Percentiles rank a stretch among this genome's conserved stretches.
These are phyloP conservation scores for Irpex sp. DNA, from an alignment of 1,284 basidiomycete genomes.

Conservation along the genomic window DNA sequence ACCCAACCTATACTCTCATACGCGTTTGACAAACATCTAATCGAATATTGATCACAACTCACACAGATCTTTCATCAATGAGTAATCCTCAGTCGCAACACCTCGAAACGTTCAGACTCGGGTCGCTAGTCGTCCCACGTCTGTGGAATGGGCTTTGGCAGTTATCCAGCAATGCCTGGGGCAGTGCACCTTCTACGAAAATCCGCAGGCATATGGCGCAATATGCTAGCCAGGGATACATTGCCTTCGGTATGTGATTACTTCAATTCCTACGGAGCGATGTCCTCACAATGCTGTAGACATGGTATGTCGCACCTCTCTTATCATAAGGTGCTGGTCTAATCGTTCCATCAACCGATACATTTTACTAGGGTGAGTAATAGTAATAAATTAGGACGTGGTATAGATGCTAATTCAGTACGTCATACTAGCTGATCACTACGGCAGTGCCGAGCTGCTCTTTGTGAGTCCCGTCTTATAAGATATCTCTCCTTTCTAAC, in stretches of 20 bases:
- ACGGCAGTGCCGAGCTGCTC: constrained; percentile 74
- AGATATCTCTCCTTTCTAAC: constrained; percentile 1
- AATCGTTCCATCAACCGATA: not conserved
- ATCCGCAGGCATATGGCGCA: constrained; percentile 65
- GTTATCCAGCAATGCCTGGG: constrained; percentile 79
- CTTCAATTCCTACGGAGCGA: not conserved
- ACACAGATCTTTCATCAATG: constrained; percentile 1
- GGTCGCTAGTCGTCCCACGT: constrained; percentile 57
- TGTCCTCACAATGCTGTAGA: constrained; percentile 22
- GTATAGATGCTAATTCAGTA: not conserved
- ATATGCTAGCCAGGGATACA: constrained; percentile 63
- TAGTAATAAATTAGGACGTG: not conserved
- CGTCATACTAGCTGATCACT: constrained; percentile 65
- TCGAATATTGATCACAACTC: not conserved
- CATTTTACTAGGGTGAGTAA: not conserved
- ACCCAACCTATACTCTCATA: constrained; percentile 9
- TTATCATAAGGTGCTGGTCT: not conserved
- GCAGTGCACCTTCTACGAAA: constrained; percentile 61
- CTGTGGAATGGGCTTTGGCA: constrained; percentile 82
- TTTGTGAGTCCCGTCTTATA: constrained; percentile 48
- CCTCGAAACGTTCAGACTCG: constrained; percentile 57
- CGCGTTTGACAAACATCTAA: not conserved
- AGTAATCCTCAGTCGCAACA: constrained; percentile 21
- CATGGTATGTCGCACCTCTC: constrained; percentile 31
- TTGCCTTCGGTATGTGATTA: constrained; percentile 63